Conservation (phyloP, 768 basidiomycete genomes). For the Rhodotorula paludigena region DNA sequence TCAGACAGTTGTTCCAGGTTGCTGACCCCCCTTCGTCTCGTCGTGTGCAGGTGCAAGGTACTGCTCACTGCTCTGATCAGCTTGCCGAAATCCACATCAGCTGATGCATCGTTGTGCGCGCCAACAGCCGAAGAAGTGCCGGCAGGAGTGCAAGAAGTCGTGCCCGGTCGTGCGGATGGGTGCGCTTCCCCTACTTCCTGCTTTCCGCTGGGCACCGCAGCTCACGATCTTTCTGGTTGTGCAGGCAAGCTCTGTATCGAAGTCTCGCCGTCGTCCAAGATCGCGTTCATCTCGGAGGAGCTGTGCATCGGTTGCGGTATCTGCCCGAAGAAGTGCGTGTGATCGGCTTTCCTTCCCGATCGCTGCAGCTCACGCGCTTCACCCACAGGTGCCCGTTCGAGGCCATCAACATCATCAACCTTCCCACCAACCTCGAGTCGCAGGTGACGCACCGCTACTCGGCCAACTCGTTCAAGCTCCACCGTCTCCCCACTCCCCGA, state of each 20-base stretch:
- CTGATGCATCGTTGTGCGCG: background rate
- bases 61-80: too few relatives aligned
- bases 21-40: background rate
- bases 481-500: constrained; percentile 91
- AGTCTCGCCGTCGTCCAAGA: constrained; percentile 75
- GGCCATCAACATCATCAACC: constrained; percentile 96
- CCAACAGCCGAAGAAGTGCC: constrained; percentile 68
- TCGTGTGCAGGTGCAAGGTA: constrained; percentile 22
- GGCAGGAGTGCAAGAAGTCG: constrained; percentile 98
- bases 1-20: background rate
- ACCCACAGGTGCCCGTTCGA: constrained; percentile 86
- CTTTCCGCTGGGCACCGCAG: too few relatives aligned
- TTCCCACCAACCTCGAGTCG: constrained; percentile 92
- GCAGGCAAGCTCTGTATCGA: constrained; percentile 96
- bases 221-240: background rate
- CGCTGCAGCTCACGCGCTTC: background rate
- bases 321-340: constrained; percentile 91
- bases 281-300: constrained; percentile 97
- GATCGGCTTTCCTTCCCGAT: background rate
- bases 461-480: constrained; percentile 97
- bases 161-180: constrained; percentile 99
- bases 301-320: constrained; percentile 99
- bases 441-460: constrained; percentile 97
- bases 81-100: too few relatives aligned
- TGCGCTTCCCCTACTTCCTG: constrained; percentile 46